Percentiles rank a stretch among this genome's conserved stretches.
Evolutionary conservation across 1,284 basidiomycete genomes (phyloP).

Genomic region (Cryptococcus sp.): DNA sequence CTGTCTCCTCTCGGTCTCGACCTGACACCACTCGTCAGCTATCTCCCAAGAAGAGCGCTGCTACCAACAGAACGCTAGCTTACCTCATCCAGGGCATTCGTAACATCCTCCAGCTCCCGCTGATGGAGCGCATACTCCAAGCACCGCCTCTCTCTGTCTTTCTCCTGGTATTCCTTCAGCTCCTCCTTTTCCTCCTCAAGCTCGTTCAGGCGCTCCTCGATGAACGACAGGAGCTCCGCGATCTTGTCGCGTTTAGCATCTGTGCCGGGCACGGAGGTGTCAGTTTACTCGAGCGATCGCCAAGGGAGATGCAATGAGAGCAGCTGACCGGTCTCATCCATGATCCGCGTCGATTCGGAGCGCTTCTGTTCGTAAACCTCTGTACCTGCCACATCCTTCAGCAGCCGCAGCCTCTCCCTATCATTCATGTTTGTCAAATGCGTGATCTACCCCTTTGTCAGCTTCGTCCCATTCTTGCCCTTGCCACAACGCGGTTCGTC

Average conservation of each 20-base stretch:
- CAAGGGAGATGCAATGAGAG: no score
- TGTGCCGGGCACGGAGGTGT: not conserved
- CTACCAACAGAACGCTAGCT: slow-evolving; percentile 8
- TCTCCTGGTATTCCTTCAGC: slow-evolving; percentile 90
- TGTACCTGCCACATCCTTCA: slow-evolving; percentile 98
- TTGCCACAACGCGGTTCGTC: no score
- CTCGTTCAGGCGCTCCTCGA: slow-evolving; percentile 83
- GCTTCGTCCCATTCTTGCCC: slow-evolving; percentile 9
- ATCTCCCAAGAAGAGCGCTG: not conserved
- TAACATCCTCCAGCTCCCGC: slow-evolving; percentile 84
- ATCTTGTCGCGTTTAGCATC: slow-evolving; percentile 90
- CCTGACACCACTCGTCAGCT: slow-evolving; percentile 32
- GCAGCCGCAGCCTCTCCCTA: slow-evolving; percentile 81
- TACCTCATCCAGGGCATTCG: slow-evolving; percentile 71
- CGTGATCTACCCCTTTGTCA: slow-evolving; percentile 65
- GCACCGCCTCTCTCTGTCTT: slow-evolving; percentile 90
- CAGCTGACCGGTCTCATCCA: slow-evolving; percentile 75
- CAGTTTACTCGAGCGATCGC: not conserved
- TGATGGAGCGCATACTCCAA: slow-evolving; percentile 94
- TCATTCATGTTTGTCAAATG: slow-evolving; percentile 97
- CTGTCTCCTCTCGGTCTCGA: slow-evolving; percentile 65
- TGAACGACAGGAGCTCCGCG: slow-evolving; percentile 81
- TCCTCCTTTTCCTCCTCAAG: slow-evolving; percentile 98
- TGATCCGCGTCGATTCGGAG: slow-evolving; percentile 86
- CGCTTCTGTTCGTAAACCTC: slow-evolving; percentile 97